Evolutionary conservation across 2,329 filamentous ascomycete genomes (phyloP), one percentile per base, ranked within the genome.

Genomic region (Pseudogymnoascus pannorum): DNA sequence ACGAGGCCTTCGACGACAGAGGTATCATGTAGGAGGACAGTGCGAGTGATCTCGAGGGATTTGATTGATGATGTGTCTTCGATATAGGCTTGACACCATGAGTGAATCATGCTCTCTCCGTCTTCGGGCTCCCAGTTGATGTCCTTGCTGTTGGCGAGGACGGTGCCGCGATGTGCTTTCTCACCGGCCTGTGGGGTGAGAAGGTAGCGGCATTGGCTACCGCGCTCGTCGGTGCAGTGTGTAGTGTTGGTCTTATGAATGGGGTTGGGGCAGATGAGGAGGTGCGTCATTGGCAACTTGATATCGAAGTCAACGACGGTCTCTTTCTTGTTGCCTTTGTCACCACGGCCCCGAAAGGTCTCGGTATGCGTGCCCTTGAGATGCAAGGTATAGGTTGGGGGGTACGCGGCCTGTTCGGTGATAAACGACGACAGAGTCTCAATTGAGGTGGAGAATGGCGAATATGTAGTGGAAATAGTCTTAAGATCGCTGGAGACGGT

Each of bases 51-150:
- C 1, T 73, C 69, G 65, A 87, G 84, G 48, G 73, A 77, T 69
- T 87, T 87, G 33, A 90, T 76, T 7, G 76, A 75, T 1, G 83
- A 77, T 20, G 77, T 75, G 65, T 80, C 84, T 2, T 80, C 80
- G 67, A 83, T 86, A 73, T 84, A 92, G 38, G 81, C 79, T 62
- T 87, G 81, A 67, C 87, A 90, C 88, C 88, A 92, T 62, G 61
- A 58, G 18, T 31, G 33, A 14, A 69, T 51, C 29, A 64, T 63
- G 29, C 66, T 61, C 58, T 54, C 63, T 20, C 69, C 68, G 5
- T 67, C 65, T 60, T 67, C 62, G 7, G 61, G 59, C 72, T 71
- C 42, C 77, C 73, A n/a, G 74, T 75, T 0, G 81, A 79, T 0
- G 79, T 83, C 3, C 79, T 48, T 48, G 42, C 22, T 74, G 4